Evolutionary conservation across 78 protist genomes (phyloP), one percentile per base, ranked within the genome.

Genomic region (Guillardia theta): DNA sequence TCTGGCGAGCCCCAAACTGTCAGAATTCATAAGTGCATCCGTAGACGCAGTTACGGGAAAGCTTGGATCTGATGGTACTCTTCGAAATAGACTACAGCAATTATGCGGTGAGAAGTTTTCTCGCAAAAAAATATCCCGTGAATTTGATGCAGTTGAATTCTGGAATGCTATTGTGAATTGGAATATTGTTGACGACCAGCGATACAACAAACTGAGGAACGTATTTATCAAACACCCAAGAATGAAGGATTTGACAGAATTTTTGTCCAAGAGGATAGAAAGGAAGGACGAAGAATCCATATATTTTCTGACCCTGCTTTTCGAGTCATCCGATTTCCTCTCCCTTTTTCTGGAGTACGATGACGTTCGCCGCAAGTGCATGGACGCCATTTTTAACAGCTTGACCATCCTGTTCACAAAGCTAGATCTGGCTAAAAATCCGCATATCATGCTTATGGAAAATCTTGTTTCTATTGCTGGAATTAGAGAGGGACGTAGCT

Each of bases 161-260:
- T 70, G 83, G 83, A 70, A 70, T 43, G 83, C 83, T 36, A 70
- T 70, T 24, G 83, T 70, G 41, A 70, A 70, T 24, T 70, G 83
- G 83, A 70, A 70, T 24, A 70, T 70, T 43, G 83, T 33, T 36
- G 83, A 70, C 22, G 83, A 24, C 27, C 41, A 24, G 33, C 33
- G 83, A 24, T 70, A 36, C 83, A 70, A 36, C 36, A 43, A 70
- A 43, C 83, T 70, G 45, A 1, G 70, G 70, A 58, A 58, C 39
- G 70, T 58, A 9, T 58, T 58, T 6, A 58, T 30, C 4, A 58
- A 24, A 30, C 70, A 58, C 70, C 27, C 70, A 30, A 24, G 70
- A 30, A 24, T 58, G 6, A 58, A 58, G 70, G 70, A 58, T 24
- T 30, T 58, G 70, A 24, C 27, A 30, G 70, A 58, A 30, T 58